Evolutionary conservation across 176 grass and related monocot genomes (phyloP).

Genomic region (Leersia perrieri): DNA sequence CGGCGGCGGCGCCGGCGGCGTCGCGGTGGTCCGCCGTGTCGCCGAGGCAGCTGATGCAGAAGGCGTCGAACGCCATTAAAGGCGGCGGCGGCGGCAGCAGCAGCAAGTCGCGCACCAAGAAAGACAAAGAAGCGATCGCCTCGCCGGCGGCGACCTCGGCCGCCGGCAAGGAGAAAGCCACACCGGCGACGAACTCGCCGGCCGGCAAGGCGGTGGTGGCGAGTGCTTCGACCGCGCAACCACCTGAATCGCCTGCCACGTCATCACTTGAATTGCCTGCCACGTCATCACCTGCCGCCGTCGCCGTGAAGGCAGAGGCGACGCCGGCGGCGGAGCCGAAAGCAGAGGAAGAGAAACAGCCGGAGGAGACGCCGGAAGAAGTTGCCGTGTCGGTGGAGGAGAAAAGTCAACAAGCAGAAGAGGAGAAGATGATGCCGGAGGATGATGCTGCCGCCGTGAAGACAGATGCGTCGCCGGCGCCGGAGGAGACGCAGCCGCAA

Average conservation of each 20-base stretch:
- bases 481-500: conserved; percentile 1
- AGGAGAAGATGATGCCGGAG: not conserved
- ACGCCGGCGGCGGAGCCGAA: conserved; percentile 1
- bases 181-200: not conserved
- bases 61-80: conserved; percentile 44
- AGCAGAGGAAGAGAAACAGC: not conserved
- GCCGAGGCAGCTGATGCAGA: conserved; percentile 51
- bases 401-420: not conserved
- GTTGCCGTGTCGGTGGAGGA: not conserved
- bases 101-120: conserved; percentile 25
- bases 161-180: not conserved
- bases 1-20: not conserved
- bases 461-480: conserved; percentile 12
- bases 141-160: not conserved
- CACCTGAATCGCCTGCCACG: not conserved
- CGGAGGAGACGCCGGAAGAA: not conserved
- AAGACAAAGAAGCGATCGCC: not conserved
- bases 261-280: conserved; percentile 7
- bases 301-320: conserved; percentile 28
- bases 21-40: conserved; percentile 45
- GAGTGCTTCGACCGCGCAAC: not conserved
- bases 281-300: not conserved
- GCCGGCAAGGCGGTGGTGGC: not conserved
- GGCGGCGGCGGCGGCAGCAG: not conserved
- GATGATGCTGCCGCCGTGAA: conserved; percentile 9